Base-by-base conservation (phyloP, 108 stramenopile genomes). In the Skeletonema marinoi region DNA sequence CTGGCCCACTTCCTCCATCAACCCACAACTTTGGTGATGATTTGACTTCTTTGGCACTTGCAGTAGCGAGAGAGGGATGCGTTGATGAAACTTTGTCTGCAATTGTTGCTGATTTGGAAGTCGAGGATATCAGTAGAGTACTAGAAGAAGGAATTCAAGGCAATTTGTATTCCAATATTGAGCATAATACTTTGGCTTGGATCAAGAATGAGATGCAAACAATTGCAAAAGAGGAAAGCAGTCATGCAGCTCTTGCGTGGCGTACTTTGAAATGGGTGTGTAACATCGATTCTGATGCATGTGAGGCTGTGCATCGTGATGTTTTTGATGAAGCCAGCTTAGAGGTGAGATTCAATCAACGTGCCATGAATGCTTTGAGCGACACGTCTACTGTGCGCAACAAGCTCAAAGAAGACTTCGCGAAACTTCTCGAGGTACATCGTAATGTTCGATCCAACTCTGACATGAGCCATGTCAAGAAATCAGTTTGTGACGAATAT, bases 1-100 rank as follows among this genome's bases (percentile, higher is more conserved):
- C 88, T 14, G 76, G 86, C 19, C 81, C 84, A 14, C 70, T 89
- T 39, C 88, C 88, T 33, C 50, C 82, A 3, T 80, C 86, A 25
- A 58, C 35, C 21, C 86, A 77, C 30, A 29, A 67, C 7, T 89
- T 89, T 75, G 51, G 48, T 14, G 64, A 65, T 12, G 77, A 89
- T 72, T 74, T 89, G 77, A 83, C 48, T 51, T 73, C 75, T 17
- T 70, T 89, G 77, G 88, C 86, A 14, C 35, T 82, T 61, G 76
- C 86, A 25, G 82, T 86, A 21, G 88, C 84, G 6, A 70, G 78
- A 41, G 88, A 89, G 60, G 88, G 88, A 6, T 89, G 88, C 56
- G 66, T 88, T 4, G 88, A 86, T 62, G 88, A 88, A 50, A 88
- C 88, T 13, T 60, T 88, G 13, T 86, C 85, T 13, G 88, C 88